These are phyloP conservation scores for Kuraishia cidri DNA, from an alignment of 805 yeast species.

Conservation along the genomic window DNA sequence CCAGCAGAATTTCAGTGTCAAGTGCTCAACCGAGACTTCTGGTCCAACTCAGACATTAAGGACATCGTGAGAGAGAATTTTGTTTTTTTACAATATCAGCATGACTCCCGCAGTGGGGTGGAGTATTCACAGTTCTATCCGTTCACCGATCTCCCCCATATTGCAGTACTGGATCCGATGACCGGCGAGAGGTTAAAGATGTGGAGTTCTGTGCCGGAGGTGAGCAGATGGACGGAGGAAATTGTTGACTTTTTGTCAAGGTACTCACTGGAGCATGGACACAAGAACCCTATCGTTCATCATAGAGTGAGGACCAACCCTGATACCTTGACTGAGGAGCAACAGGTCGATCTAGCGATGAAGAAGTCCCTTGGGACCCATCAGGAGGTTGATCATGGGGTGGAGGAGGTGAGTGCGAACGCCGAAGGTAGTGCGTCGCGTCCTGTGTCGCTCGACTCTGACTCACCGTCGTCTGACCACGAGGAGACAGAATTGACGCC, in stretches of 20 bases:
- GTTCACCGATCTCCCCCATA: constrained; percentile 69
- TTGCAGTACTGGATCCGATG: constrained; percentile 87
- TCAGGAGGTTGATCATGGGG: constrained; percentile 18
- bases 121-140: constrained; percentile 69
- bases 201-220: constrained; percentile 68
- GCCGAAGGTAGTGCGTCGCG: constrained; percentile 4
- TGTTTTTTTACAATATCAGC: constrained; percentile 78
- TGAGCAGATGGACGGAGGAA: constrained; percentile 54
- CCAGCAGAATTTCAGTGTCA: constrained; percentile 81
- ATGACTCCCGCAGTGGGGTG: constrained; percentile 67
- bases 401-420: constrained; percentile 17
- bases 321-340: constrained; percentile 66
- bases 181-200: constrained; percentile 83
- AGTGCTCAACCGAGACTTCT: constrained; percentile 83
- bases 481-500: constrained; percentile 5
- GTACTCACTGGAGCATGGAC: constrained; percentile 56
- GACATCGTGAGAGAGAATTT: constrained; percentile 58
- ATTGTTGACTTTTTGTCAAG: constrained; percentile 58
- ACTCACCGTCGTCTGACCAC: constrained; percentile 8
- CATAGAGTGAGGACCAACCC: constrained; percentile 57
- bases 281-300: constrained; percentile 55
- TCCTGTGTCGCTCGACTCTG: constrained; percentile 6
- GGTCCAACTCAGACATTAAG: constrained; percentile 69
- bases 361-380: constrained; percentile 46
- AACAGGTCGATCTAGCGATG: constrained; percentile 72